Conservation (phyloP, 306 rosid genomes). For the Sindora glabra region DNA sequence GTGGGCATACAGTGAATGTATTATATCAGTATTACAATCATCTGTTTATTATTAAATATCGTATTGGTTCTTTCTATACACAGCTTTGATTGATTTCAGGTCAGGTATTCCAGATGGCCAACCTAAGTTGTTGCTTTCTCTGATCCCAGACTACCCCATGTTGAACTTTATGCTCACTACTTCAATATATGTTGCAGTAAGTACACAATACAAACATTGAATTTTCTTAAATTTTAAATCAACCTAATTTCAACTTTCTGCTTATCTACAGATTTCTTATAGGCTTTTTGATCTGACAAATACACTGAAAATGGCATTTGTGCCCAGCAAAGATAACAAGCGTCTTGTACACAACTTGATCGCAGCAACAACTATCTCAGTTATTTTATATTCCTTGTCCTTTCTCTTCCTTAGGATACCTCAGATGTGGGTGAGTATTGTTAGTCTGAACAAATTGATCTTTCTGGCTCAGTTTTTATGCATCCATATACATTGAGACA, state of each 20-base stretch:
- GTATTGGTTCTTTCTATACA: background rate
- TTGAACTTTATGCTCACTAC: constrained; percentile 90
- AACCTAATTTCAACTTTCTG: constrained; percentile 1
- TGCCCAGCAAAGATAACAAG: constrained; percentile 79
- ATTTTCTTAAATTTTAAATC: too few relatives aligned
- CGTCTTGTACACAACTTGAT: constrained; percentile 62
- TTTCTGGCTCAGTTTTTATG: background rate
- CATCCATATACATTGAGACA: background rate
- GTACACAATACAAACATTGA: constrained; percentile 23
- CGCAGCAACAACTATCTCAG: constrained; percentile 47
- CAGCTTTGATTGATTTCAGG: constrained; percentile 35
- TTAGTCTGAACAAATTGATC: background rate
- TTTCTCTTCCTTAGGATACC: constrained; percentile 63
- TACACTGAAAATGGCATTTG: constrained; percentile 72
- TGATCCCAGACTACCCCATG: constrained; percentile 81
- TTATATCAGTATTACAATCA: background rate
- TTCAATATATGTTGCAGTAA: constrained; percentile 62
- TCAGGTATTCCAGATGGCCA: constrained; percentile 86
- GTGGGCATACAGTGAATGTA: background rate
- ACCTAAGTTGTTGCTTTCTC: constrained; percentile 77
- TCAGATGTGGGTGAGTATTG: constrained; percentile 47
- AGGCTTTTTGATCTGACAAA: constrained; percentile 82
- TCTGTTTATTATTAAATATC: background rate
- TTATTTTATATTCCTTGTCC: constrained; percentile 65
- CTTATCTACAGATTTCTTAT: constrained; percentile 68